A percentile compares a stretch with the other conserved stretches of the same genome.
phyloP scores from a whole-genome alignment of 2,329 filamentous ascomycete genomes.

The Colletotrichum agaves region DNA sequence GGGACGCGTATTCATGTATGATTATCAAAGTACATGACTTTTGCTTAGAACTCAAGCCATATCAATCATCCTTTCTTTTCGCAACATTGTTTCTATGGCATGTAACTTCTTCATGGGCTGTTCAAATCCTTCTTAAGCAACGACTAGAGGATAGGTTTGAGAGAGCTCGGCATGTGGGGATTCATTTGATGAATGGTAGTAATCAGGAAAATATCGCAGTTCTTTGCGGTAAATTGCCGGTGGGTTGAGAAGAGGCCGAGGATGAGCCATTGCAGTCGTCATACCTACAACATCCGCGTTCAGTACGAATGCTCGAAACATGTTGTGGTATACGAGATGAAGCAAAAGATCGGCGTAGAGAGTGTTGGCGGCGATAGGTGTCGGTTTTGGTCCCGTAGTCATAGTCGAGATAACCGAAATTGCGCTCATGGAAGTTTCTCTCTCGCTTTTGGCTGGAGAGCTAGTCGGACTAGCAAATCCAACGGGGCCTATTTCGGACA shows the following conservation, averaged over 20 bases:
- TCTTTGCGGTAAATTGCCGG: constrained; percentile 17
- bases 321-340: constrained; percentile 28
- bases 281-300: constrained; percentile 21
- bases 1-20: neutral
- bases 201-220: neutral
- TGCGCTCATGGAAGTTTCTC: neutral
- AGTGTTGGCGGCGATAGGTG: neutral
- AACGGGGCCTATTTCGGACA: too few relatives aligned
- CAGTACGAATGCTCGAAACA: constrained; percentile 27
- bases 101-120: too few relatives aligned
- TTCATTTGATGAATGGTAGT: constrained; percentile 20
- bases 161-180: constrained; percentile 26
- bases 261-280: neutral
- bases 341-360: constrained; percentile 28
- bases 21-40: too few relatives aligned
- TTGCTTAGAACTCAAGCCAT: too few relatives aligned
- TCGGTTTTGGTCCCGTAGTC: neutral
- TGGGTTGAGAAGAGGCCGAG: neutral
- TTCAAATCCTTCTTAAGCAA: too few relatives aligned
- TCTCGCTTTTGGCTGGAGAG: neutral
- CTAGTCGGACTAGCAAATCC: too few relatives aligned
- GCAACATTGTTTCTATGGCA: too few relatives aligned
- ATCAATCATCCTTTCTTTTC: too few relatives aligned
- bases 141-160: constrained; percentile 6
- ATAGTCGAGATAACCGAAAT: neutral